phyloP scores from a whole-genome alignment of 2,329 filamentous ascomycete species.

The Aspergillus pseudoviridinutans region DNA sequence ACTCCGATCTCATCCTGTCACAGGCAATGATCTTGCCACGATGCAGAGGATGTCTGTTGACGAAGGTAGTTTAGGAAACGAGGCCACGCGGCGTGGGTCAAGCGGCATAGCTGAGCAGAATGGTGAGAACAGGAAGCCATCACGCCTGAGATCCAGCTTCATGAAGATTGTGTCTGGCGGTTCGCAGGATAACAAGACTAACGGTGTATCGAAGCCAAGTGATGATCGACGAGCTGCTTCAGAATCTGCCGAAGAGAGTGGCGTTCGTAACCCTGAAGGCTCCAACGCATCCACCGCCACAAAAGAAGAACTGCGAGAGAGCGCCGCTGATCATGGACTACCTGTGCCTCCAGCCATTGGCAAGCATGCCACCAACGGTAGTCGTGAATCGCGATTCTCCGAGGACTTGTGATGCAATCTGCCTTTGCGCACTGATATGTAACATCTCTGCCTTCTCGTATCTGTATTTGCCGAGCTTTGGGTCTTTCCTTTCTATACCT shows the following conservation, averaged over 20 bases:
- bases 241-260: constrained; percentile 9
- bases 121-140: constrained; percentile 14
- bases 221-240: constrained; percentile 6
- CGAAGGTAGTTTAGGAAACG: constrained; percentile 13
- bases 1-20: constrained; percentile 32
- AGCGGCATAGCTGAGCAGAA: constrained; percentile 14
- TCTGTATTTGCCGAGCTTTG: neutral
- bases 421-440: constrained; percentile 5
- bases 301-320: constrained; percentile 24
- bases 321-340: constrained; percentile 28
- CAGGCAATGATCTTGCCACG: constrained; percentile 18
- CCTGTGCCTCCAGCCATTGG: constrained; percentile 24
- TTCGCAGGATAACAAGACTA: constrained; percentile 17
- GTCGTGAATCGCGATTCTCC: constrained; percentile 34
- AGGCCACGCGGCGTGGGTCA: constrained; percentile 5
- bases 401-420: constrained; percentile 29
- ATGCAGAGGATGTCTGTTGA: constrained; percentile 11
- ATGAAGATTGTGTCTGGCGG: constrained; percentile 23
- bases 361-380: constrained; percentile 22
- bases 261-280: neutral
- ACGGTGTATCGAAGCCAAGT: constrained; percentile 6
- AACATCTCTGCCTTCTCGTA: constrained; percentile 3
- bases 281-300: constrained; percentile 14
- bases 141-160: constrained; percentile 25
- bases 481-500: neutral